A percentile compares a stretch with the other conserved stretches of the same genome.
These are phyloP conservation scores for Phoma sp. DNA, from an alignment of 2,329 filamentous ascomycete genomes.

Conservation along the genomic window DNA sequence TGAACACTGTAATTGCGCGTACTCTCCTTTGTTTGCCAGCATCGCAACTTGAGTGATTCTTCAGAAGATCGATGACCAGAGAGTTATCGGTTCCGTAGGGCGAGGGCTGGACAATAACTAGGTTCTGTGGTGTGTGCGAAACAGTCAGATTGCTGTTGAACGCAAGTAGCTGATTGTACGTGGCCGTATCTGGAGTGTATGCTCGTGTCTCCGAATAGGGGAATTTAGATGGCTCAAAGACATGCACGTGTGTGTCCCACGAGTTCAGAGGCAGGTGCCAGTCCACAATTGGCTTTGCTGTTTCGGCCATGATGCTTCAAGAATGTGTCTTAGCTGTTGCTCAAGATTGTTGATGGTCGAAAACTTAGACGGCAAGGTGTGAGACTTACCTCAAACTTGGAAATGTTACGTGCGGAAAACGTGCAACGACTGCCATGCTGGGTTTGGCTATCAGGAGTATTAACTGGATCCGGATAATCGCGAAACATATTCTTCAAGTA, in stretches of 20 bases:
- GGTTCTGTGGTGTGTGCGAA: conserved; percentile 46
- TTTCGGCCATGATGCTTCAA: not conserved
- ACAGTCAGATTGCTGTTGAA: not conserved
- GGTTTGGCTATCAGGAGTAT: not conserved
- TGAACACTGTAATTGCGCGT: conserved; percentile 64
- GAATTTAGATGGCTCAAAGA: conserved; percentile 41
- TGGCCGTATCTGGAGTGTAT: conserved; percentile 60
- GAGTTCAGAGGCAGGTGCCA: not conserved
- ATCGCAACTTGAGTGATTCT: conserved; percentile 50
- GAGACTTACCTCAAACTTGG: not conserved
- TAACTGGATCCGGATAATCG: not conserved
- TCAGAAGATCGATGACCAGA: conserved; percentile 62
- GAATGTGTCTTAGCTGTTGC: not conserved
- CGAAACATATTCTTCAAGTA: too few relatives aligned
- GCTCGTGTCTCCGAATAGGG: conserved; percentile 57
- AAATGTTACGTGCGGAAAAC: not conserved
- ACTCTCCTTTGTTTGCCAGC: not conserved
- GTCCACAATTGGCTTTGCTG: not conserved
- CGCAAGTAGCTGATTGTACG: conserved; percentile 56
- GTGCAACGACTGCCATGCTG: not conserved
- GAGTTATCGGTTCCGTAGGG: conserved; percentile 67
- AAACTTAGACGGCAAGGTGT: not conserved
- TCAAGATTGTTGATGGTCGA: not conserved
- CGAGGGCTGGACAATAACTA: conserved; percentile 67
- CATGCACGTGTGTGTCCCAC: not conserved